phyloP scores from a whole-genome alignment of 2,329 filamentous ascomycete genomes.

The Cladophialophora immunda region DNA sequence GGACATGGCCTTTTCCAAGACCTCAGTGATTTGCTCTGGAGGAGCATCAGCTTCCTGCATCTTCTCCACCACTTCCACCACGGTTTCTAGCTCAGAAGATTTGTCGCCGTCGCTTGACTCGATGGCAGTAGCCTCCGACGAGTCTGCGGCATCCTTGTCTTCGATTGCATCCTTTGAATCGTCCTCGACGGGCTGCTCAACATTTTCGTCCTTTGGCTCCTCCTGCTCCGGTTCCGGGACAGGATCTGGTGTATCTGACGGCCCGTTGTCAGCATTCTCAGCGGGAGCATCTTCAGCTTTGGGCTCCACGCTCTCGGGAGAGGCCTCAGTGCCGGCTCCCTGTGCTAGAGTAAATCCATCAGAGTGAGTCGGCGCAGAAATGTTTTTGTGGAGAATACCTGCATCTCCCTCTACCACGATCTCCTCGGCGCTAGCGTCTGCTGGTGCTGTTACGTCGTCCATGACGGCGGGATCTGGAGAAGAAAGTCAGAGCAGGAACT shows the following conservation, averaged over 20 bases:
- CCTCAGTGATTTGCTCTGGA: slow-evolving; percentile 29
- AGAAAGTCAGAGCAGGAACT: not conserved
- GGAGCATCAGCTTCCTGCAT: slow-evolving; percentile 35
- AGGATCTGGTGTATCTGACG: slow-evolving; percentile 20
- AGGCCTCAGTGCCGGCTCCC: slow-evolving; percentile 39
- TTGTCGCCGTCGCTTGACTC: slow-evolving; percentile 26
- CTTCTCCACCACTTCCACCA: slow-evolving; percentile 36
- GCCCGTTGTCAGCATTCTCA: slow-evolving; percentile 37
- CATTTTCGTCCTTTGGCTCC: not conserved
- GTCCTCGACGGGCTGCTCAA: slow-evolving; percentile 8
- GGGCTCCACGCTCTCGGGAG: slow-evolving; percentile 39
- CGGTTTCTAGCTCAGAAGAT: slow-evolving; percentile 28
- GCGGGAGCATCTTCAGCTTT: slow-evolving; percentile 31
- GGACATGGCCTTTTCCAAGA: slow-evolving; percentile 39
- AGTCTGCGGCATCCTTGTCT: slow-evolving; percentile 17
- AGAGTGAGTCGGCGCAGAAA: not conserved
- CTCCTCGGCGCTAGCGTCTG: not conserved
- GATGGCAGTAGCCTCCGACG: slow-evolving; percentile 12
- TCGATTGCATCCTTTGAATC: not conserved
- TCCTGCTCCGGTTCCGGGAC: slow-evolving; percentile 7
- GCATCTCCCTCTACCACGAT: not conserved
- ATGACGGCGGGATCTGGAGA: slow-evolving; percentile 1
- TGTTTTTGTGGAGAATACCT: slow-evolving; percentile 17
- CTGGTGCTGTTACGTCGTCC: not conserved
- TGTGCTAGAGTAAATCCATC: slow-evolving; percentile 7